Percentiles rank a stretch among this genome's conserved stretches.
Evolutionary conservation across 2,329 filamentous ascomycete species (phyloP).

Genomic region (Huntiella savannae): DNA sequence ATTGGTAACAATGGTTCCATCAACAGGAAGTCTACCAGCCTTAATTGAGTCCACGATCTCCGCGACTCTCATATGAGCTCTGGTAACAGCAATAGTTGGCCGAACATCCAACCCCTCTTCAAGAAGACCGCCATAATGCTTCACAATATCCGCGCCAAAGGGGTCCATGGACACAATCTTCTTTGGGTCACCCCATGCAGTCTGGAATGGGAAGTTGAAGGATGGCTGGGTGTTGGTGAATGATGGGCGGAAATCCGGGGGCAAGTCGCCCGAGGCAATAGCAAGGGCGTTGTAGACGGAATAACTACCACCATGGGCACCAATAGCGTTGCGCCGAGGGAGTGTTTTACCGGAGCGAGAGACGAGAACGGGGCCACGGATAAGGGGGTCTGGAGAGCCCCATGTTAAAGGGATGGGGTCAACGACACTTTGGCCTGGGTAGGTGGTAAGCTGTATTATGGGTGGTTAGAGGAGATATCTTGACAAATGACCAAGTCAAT

Average conservation of each 20-base stretch:
- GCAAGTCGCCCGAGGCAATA: slow-evolving; percentile 75
- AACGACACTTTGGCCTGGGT: slow-evolving; percentile 15
- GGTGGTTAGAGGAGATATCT: neutral
- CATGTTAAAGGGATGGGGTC: slow-evolving; percentile 14
- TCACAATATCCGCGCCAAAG: slow-evolving; percentile 46
- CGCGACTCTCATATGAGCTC: slow-evolving; percentile 82
- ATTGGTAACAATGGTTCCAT: slow-evolving; percentile 84
- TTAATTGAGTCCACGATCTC: slow-evolving; percentile 81
- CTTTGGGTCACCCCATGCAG: slow-evolving; percentile 71
- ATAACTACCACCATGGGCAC: slow-evolving; percentile 58
- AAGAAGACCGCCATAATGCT: slow-evolving; percentile 6
- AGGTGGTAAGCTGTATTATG: slow-evolving; percentile 13
- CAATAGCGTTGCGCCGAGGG: slow-evolving; percentile 14
- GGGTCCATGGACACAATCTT: slow-evolving; percentile 98
- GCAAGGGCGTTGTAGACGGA: slow-evolving; percentile 90
- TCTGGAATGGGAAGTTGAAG: slow-evolving; percentile 72
- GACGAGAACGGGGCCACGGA: slow-evolving; percentile 14
- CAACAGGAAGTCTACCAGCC: slow-evolving; percentile 51
- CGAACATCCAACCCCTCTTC: slow-evolving; percentile 36
- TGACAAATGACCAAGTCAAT: neutral
- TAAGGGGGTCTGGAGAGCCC: slow-evolving; percentile 12
- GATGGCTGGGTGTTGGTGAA: slow-evolving; percentile 72
- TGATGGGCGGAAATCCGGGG: slow-evolving; percentile 44
- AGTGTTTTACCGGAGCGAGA: slow-evolving; percentile 13
- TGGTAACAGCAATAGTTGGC: slow-evolving; percentile 80